These are phyloP conservation scores for Chenopodium berlandieri DNA, from an alignment of 148 eudicot genomes.

Conservation along the genomic window DNA sequence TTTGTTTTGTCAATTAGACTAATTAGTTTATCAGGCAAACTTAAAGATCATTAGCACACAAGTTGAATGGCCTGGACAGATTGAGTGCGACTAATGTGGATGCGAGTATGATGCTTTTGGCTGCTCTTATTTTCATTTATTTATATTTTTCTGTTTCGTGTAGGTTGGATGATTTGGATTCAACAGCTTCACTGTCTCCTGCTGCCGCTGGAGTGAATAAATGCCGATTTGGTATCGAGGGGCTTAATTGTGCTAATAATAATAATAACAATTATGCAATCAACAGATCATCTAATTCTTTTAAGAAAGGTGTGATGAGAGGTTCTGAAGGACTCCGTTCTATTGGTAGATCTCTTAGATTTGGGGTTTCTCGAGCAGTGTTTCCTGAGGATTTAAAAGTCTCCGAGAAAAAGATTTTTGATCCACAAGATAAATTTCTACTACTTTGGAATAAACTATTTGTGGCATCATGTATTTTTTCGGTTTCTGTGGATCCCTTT, in stretches of 20 bases:
- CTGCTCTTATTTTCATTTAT: background rate
- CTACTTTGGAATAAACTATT: constrained; percentile 70
- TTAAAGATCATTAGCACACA: background rate
- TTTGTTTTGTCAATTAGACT: background rate
- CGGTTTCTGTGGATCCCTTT: constrained; percentile 75
- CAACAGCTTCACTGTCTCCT: constrained; percentile 53
- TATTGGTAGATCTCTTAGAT: constrained; percentile 74
- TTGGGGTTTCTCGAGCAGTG: constrained; percentile 76
- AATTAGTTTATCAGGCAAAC: background rate
- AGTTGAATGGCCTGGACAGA: background rate
- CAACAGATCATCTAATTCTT: constrained; percentile 53
- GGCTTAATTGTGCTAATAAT: constrained; percentile 34
- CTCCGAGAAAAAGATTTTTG: constrained; percentile 81
- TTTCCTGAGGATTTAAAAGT: constrained; percentile 85
- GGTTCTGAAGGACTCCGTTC: constrained; percentile 81
- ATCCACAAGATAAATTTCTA: constrained; percentile 86
- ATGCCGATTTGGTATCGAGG: constrained; percentile 60
- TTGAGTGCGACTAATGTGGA: background rate
- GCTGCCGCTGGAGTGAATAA: constrained; percentile 46
- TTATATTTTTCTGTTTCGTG: background rate
- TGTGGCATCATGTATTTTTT: constrained; percentile 70
- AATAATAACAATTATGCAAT: constrained; percentile 9
- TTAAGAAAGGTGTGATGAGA: constrained; percentile 62
- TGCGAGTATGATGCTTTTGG: background rate
- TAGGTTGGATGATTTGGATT: constrained; percentile 78